Conservation (phyloP, 164 flowering plant species). For the Vitis rotundifolia region DNA sequence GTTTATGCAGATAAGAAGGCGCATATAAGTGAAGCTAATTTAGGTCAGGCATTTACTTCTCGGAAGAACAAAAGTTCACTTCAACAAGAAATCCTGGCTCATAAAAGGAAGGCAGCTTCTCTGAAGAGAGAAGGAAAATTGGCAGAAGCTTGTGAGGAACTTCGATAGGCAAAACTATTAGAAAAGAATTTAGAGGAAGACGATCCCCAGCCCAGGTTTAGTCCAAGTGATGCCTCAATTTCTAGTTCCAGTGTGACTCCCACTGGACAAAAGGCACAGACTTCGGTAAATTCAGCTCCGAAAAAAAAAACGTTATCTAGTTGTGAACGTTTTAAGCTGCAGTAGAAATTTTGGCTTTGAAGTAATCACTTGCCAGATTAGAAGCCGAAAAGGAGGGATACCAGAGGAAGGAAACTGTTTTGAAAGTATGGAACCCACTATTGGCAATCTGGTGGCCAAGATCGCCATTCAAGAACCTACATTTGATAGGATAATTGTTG, state of each 20-base stretch:
- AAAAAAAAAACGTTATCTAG: constrained; percentile 64
- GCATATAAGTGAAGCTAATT: constrained; percentile 8
- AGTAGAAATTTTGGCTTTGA: too few relatives aligned
- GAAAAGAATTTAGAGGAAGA: constrained; percentile 54
- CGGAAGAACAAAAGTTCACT: constrained; percentile 22
- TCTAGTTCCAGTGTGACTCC: constrained; percentile 28
- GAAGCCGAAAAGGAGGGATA: too few relatives aligned
- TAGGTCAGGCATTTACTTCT: constrained; percentile 17
- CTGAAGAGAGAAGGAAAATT: constrained; percentile 81
- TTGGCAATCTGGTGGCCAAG: too few relatives aligned
- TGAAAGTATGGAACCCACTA: too few relatives aligned
- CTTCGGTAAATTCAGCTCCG: constrained; percentile 26
- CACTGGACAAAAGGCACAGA: constrained; percentile 25
- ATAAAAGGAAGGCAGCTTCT: constrained; percentile 63
- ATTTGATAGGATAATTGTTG: too few relatives aligned
- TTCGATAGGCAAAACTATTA: constrained; percentile 61
- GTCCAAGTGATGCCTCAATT: constrained; percentile 13
- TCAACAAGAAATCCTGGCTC: constrained; percentile 54
- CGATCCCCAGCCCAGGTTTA: constrained; percentile 14
- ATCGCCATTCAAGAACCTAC: too few relatives aligned
- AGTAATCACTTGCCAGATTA: too few relatives aligned
- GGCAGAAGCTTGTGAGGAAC: constrained; percentile 76
- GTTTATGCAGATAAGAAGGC: constrained; percentile 10
- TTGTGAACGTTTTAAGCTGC: constrained; percentile 88
- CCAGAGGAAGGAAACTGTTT: too few relatives aligned